Base-by-base conservation (phyloP, 1,284 basidiomycete genomes). In the Chondrostereum purpureum region DNA sequence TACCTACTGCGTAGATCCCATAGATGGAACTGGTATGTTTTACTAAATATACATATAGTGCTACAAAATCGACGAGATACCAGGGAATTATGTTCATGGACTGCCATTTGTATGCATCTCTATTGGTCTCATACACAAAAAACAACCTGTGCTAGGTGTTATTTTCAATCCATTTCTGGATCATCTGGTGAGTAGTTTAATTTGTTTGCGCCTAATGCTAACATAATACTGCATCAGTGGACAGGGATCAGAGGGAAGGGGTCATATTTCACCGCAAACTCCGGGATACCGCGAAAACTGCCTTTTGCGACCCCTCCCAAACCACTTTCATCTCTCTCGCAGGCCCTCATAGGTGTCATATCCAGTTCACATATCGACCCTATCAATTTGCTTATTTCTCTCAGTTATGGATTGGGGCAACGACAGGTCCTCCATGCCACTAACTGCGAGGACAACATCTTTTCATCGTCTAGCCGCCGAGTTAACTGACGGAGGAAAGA, bases 151-250 rank as follows among this genome's bases (percentile, higher is more conserved):
- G 4, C 73, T 98, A 14, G 95, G 92, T 0, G 90, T 95, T 40
- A 83, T 94, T 52, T 94, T 83, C 71, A 96, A 95, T 59, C 94
- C 94, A 0, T 94, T 94, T 73, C 74, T 94, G 46, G 80, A 92
- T 56, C 79, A 88, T 51, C 70, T 92, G 39, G 83, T 84, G 56
- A 16, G 11, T 36, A n/a, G 31, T 34, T 13, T 19, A 38, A 43
- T 21, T 45, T 44, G 44, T 19, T 16, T 3, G n/a, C 12, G 23
- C n/a, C 10, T 17, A 3, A 10, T 16, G 13, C n/a, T 33, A 16
- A n/a, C 11, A 3, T 31, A 2, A 5, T 20, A 1, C 1, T 37
- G 37, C 12, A 2, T n/a, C 55, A 90, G 77, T 97, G 92, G 68
- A 85, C 83, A 17, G 94, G 79, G 2, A 70, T 86, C 35, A 77